These are phyloP conservation scores for Chloranthus sessilifolius DNA, from an alignment of 164 flowering plant species.

Conservation along the genomic window DNA sequence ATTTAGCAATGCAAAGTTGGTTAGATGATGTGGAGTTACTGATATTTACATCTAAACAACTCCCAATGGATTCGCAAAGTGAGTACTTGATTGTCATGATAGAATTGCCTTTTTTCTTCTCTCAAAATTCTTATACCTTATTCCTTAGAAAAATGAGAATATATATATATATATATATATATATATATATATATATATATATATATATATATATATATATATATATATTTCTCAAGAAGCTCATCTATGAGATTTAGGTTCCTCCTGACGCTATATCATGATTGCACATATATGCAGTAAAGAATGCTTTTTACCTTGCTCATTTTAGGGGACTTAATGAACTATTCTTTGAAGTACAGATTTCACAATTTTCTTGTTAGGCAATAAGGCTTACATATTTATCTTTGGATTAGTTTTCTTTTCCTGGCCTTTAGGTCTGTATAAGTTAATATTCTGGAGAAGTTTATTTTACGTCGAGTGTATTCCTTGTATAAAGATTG, in stretches of 20 bases:
- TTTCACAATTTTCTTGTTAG: too few species aligned
- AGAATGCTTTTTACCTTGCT: background rate
- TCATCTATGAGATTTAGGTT: background rate
- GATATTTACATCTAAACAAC: constrained; percentile 25
- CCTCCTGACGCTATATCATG: background rate
- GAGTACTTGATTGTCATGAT: constrained; percentile 4
- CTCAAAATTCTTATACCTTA: background rate
- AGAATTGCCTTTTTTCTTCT: background rate
- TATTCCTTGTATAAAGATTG: too few species aligned
- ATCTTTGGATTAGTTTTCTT: too few species aligned
- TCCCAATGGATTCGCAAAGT: constrained; percentile 21
- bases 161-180: too few species aligned
- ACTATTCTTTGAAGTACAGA: too few species aligned
- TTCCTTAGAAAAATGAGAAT: too few species aligned
- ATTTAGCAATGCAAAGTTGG: constrained; percentile 20
- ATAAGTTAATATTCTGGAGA: too few species aligned
- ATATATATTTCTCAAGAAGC: too few species aligned
- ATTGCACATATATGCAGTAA: too few species aligned
- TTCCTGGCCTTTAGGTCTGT: too few species aligned
- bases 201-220: background rate
- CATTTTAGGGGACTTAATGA: background rate
- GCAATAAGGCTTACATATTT: too few species aligned
- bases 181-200: background rate
- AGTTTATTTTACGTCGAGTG: too few species aligned
- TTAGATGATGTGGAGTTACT: constrained; percentile 20